Base-by-base conservation (phyloP, 352 stramenopile species). In the Elongisporangium prolatum region DNA sequence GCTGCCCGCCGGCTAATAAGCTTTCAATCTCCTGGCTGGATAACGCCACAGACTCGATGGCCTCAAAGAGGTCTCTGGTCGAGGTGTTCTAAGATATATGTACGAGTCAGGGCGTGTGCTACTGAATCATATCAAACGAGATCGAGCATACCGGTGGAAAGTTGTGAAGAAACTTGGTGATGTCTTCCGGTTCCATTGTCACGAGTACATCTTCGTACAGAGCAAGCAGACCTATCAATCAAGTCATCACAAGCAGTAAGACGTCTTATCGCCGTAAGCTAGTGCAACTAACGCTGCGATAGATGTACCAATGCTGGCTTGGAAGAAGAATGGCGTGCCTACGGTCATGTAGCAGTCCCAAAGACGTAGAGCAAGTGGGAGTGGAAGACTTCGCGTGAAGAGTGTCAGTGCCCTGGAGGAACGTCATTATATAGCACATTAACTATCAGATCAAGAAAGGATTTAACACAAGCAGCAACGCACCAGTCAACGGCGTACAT, bases 401-500 rank as follows among this genome's bases (percentile, higher is more conserved):
- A 95, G 56, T 18, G 86, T 93, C 48, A 93, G 60, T 2, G 82
- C 82, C 86, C 84, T 93, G 21, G 21, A 53, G 21, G 11, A 50
- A 34, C n/a, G n/a, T n/a, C n/a, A n/a, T n/a, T n/a, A n/a, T n/a
- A n/a, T n/a, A n/a, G n/a, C n/a, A n/a, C n/a, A n/a, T n/a, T n/a
- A n/a, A n/a, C n/a, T n/a, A n/a, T n/a, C n/a, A n/a, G n/a, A n/a
- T n/a, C n/a, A n/a, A n/a, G n/a, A n/a, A 21, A 48, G n/a, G 17
- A 54, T 8, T 20, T 37, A 8, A 18, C 18, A 28, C 16, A 5
- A n/a, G 17, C 14, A 48, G 0, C 16, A 50, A 64, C 77, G 54
- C 68, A 91, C 84, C 86, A 95, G 64, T 95, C 84, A 16, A 95
- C 82, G 0, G 84, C 78, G 60, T 95, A 95, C 86, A 95, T 95